Evolutionary conservation across 2,329 filamentous ascomycete species (phyloP), one percentile per base, ranked within the genome.

Genomic region (Emmonsiellopsis sp.): DNA sequence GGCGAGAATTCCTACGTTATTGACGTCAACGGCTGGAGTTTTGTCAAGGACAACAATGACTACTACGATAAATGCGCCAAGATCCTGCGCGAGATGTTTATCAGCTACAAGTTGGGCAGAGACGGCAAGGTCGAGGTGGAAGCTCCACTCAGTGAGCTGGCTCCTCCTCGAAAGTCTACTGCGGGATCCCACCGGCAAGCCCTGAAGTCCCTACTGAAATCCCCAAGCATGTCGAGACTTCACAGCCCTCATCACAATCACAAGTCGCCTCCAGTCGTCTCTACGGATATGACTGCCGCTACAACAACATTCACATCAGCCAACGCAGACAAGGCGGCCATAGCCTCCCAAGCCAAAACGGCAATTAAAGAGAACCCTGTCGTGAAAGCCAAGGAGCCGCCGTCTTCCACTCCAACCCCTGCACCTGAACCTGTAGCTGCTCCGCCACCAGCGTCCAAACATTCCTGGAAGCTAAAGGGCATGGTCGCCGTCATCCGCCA

Each of bases 21-120:
- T 61, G 93, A 98, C 64, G 93, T 98, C 62, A 98, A 98, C 68
- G 93, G 93, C 10, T 98, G 94, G 94, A 97, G 92, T 66, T 98
- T 98, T 64, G 93, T 98, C 69, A 98, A 98, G 69, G 94, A 98
- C 69, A 98, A 98, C 63, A 92, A 96, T 58, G 91, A 95, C 56
- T 98, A 98, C 70, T 98, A 98, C 68, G 88, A 97, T 64, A 89
- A 89, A 64, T 93, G 86, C 61, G 84, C 93, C 20, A 84, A 78
- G 55, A 95, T 97, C 48, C 75, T 98, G 50, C 88, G 85, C 65
- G 85, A 93, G 6, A 88, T 94, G 66, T 97, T 98, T 61, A 77
- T 94, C 58, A 83, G 83, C 58, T 92, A 96, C 69, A 89, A 84
- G 63, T 63, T 69, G 54, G 63, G 63, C 56, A 61, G 59, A 43